phyloP scores from a whole-genome alignment of 2,329 filamentous ascomycete genomes.

The Elsinoe necatrix region DNA sequence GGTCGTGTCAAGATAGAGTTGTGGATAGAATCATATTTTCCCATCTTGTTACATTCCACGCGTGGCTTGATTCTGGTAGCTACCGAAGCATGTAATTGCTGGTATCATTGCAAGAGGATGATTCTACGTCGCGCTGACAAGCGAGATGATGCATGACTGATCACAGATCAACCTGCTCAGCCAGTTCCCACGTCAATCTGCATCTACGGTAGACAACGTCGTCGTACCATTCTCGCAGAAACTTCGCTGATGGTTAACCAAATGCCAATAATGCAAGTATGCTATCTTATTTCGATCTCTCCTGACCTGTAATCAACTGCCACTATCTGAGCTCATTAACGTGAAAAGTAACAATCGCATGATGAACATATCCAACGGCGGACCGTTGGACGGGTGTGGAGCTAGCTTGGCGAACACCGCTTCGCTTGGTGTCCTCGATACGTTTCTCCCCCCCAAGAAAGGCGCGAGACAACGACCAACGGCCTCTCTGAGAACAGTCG shows the following conservation, averaged over 20 bases:
- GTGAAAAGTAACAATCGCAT: neutral
- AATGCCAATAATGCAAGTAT: neutral
- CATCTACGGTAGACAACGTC: neutral
- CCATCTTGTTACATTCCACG: neutral
- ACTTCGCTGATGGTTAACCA: neutral
- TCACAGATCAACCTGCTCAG: neutral
- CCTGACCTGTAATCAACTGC: neutral
- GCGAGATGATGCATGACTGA: neutral
- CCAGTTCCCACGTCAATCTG: neutral
- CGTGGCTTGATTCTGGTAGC: neutral
- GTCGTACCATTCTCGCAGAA: neutral
- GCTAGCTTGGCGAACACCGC: neutral
- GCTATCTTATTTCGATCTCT: neutral
- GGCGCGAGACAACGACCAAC: neutral
- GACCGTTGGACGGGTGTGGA: neutral
- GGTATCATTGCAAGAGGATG: neutral
- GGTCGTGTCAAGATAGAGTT: slow-evolving; percentile 1
- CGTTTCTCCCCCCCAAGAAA: neutral
- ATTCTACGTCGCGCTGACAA: neutral
- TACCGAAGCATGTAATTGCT: neutral
- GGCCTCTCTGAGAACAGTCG: neutral
- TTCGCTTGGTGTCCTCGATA: neutral
- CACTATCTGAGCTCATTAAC: neutral
- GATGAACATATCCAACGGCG: neutral
- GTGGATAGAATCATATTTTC: neutral